These are phyloP conservation scores for Sanghuangporus weigelae DNA, from an alignment of 1,284 basidiomycete species.

Conservation along the genomic window DNA sequence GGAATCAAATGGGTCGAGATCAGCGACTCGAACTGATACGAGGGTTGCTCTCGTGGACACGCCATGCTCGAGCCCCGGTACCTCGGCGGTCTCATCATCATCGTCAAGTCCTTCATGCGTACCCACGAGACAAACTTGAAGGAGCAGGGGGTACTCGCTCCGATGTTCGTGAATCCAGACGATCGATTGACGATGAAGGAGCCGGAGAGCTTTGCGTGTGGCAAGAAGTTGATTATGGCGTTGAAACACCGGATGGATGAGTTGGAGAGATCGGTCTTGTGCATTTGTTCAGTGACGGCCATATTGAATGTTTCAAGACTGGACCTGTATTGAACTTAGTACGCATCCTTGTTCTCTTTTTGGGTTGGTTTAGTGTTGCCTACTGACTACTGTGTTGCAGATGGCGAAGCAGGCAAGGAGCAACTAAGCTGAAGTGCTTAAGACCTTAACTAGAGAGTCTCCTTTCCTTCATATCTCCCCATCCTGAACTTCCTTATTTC, in stretches of 20 bases:
- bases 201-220: slow-evolving; percentile 78
- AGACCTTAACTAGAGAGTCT: too few relatives aligned
- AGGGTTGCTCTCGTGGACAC: slow-evolving; percentile 97
- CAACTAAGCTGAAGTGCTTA: too few relatives aligned
- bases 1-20: slow-evolving; percentile 96
- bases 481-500: background rate
- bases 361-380: background rate
- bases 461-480: background rate
- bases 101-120: slow-evolving; percentile 92
- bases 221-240: slow-evolving; percentile 81
- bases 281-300: slow-evolving; percentile 82
- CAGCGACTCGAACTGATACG: slow-evolving; percentile 95
- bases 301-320: slow-evolving; percentile 94
- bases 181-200: slow-evolving; percentile 86
- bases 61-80: slow-evolving; percentile 96
- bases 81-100: slow-evolving; percentile 94
- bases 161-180: slow-evolving; percentile 83
- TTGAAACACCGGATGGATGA: slow-evolving; percentile 82
- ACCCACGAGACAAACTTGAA: slow-evolving; percentile 99
- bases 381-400: slow-evolving; percentile 17
- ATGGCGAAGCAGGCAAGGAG: slow-evolving; percentile 52
- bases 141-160: slow-evolving; percentile 94
- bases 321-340: slow-evolving; percentile 84
- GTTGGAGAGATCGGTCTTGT: slow-evolving; percentile 69
- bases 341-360: background rate